phyloP scores from a whole-genome alignment of 345 rosid genomes.

The Combretum micranthum region DNA sequence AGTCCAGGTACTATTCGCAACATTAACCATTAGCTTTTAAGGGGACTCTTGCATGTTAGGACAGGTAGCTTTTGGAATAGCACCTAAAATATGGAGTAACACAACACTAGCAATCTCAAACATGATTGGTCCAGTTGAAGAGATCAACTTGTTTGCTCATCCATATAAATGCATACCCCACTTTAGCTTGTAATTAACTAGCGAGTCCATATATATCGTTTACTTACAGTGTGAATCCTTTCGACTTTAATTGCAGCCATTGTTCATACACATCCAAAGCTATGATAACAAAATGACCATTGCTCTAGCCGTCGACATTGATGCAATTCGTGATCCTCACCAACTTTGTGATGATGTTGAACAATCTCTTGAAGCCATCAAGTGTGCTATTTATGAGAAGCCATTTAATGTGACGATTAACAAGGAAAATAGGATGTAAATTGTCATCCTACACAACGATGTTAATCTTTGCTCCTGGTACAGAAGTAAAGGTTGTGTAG shows the following conservation, averaged over 20 bases:
- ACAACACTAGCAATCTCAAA: slow-evolving; percentile 48
- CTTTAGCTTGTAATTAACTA: too few species aligned
- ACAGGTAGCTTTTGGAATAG: slow-evolving; percentile 22
- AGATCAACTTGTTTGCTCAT: slow-evolving; percentile 42
- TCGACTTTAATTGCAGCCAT: slow-evolving; percentile 27
- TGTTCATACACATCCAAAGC: slow-evolving; percentile 64
- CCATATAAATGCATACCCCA: slow-evolving; percentile 9
- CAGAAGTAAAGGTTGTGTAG: too few species aligned
- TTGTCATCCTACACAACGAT: too few species aligned
- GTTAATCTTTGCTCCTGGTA: too few species aligned
- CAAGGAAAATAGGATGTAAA: too few species aligned
- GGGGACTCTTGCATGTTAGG: neutral
- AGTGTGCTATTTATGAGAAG: slow-evolving; percentile 15
- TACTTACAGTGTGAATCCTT: neutral
- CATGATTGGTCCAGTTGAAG: slow-evolving; percentile 41
- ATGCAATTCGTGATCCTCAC: slow-evolving; percentile 52
- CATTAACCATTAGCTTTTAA: too few species aligned
- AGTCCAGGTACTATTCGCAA: too few species aligned
- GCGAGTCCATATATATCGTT: neutral
- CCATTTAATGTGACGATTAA: too few species aligned
- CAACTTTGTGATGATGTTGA: slow-evolving; percentile 37
- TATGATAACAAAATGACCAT: slow-evolving; percentile 49
- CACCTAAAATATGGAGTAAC: slow-evolving; percentile 21
- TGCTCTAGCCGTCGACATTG: slow-evolving; percentile 47
- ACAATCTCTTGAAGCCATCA: slow-evolving; percentile 35